Evolutionary conservation across 208 protist species (phyloP).

Genomic region (Trypanosoma vivax): DNA sequence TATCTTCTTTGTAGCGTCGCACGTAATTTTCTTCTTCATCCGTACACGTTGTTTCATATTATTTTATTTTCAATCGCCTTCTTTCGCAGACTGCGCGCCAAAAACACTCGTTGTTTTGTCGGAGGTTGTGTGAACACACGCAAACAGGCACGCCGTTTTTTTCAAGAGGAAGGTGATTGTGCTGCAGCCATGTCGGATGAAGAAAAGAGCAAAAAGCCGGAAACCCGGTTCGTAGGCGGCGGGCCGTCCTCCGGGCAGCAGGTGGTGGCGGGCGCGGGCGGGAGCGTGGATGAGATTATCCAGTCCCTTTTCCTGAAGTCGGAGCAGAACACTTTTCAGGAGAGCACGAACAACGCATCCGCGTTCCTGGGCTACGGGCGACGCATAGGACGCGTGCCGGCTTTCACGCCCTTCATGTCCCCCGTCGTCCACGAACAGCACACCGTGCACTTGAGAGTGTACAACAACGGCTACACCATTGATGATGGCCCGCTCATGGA

Average conservation of each 20-base stretch:
- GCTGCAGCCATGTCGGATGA: background rate
- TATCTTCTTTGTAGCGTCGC: too few relatives aligned
- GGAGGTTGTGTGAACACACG: too few relatives aligned
- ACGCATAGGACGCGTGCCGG: constrained; percentile 66
- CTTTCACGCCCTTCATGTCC: constrained; percentile 59
- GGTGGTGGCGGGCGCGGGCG: constrained; percentile 28
- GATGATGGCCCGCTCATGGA: constrained; percentile 33
- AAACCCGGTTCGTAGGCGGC: constrained; percentile 57
- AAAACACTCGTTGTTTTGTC: too few relatives aligned
- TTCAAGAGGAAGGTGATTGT: too few relatives aligned
- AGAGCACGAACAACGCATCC: constrained; percentile 13
- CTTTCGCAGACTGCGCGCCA: too few relatives aligned
- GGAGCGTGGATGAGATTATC: constrained; percentile 14
- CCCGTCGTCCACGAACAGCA: constrained; percentile 40
- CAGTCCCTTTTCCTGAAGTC: constrained; percentile 27
- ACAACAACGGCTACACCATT: constrained; percentile 57
- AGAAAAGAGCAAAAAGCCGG: constrained; percentile 3
- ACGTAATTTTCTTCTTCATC: too few relatives aligned
- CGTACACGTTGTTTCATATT: too few relatives aligned
- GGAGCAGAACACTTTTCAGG: background rate
- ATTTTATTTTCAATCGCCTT: too few relatives aligned
- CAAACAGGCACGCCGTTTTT: background rate
- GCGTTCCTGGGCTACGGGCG: constrained; percentile 68
- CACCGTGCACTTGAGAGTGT: constrained; percentile 44
- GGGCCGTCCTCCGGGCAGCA: constrained; percentile 42